phyloP scores from a whole-genome alignment of 1,139 yeast genomes.

The Yamadazyma diddensiae region DNA sequence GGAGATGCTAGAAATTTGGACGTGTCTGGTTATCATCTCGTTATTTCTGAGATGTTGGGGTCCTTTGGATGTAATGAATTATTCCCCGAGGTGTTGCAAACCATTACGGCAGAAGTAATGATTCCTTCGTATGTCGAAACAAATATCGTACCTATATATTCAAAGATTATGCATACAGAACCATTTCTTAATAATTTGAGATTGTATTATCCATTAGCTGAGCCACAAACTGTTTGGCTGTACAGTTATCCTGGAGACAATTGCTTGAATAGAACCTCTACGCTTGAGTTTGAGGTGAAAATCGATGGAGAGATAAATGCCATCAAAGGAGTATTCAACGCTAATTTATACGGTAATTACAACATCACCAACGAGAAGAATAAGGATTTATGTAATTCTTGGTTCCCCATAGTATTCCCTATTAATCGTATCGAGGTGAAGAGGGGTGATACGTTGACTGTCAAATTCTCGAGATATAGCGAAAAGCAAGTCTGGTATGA shows the following conservation, averaged over 20 bases:
- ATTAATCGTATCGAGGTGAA: constrained; percentile 45
- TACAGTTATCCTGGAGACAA: constrained; percentile 44
- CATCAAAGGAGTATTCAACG: constrained; percentile 70
- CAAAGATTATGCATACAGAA: constrained; percentile 35
- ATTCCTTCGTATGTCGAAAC: constrained; percentile 68
- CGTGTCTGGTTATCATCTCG: constrained; percentile 40
- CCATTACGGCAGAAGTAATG: constrained; percentile 31
- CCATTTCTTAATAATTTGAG: constrained; percentile 64
- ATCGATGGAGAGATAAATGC: constrained; percentile 51
- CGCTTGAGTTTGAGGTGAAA: constrained; percentile 3
- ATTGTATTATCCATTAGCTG: constrained; percentile 40
- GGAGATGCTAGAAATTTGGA: constrained; percentile 57
- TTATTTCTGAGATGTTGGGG: constrained; percentile 81
- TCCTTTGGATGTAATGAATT: constrained; percentile 92
- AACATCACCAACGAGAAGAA: constrained; percentile 25
- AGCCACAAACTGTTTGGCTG: constrained; percentile 49
- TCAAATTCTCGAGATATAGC: constrained; percentile 15
- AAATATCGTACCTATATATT: constrained; percentile 61
- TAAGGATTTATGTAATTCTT: constrained; percentile 40
- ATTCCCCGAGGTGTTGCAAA: constrained; percentile 67
- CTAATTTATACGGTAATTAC: constrained; percentile 51
- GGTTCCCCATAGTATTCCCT: constrained; percentile 75
- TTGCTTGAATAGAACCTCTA: neutral
- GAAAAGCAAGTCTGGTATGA: constrained; percentile 63
- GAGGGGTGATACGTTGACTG: constrained; percentile 29